Conservation (phyloP, 345 rosid species). For the Camelina neglecta region DNA sequence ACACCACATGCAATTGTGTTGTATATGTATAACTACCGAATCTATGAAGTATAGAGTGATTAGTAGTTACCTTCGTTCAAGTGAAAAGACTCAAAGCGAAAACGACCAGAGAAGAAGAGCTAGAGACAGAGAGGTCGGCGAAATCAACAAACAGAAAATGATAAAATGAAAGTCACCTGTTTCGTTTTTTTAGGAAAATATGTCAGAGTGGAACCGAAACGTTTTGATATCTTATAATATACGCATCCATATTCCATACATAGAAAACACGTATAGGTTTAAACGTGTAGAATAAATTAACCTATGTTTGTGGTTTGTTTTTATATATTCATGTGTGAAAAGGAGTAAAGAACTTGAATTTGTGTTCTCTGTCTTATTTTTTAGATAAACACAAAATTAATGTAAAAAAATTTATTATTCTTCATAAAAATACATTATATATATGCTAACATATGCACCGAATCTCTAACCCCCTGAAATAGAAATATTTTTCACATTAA, state of each 20-base stretch:
- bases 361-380: neutral
- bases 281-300: neutral
- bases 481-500: too few species aligned
- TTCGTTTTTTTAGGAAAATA: slow-evolving; percentile 5
- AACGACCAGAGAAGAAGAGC: neutral
- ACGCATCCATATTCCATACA: neutral
- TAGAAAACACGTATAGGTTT: neutral
- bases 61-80: slow-evolving; percentile 12
- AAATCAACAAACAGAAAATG: slow-evolving; percentile 1
- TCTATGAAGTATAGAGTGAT: slow-evolving; percentile 1
- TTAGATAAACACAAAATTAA: neutral
- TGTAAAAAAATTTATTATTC: neutral
- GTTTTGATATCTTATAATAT: neutral
- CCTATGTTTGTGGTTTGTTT: neutral
- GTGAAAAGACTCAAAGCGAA: neutral
- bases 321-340: neutral
- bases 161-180: neutral
- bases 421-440: neutral
- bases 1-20: neutral
- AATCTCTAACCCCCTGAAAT: neutral
- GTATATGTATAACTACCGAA: neutral
- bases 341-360: neutral
- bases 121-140: slow-evolving; percentile 2
- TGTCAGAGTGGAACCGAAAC: slow-evolving; percentile 29
- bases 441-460: neutral